A percentile compares a stretch with the other conserved stretches of the same genome.
These are phyloP conservation scores for Trichoderma parareesei DNA, from an alignment of 495 filamentous ascomycete genomes.

Conservation along the genomic window DNA sequence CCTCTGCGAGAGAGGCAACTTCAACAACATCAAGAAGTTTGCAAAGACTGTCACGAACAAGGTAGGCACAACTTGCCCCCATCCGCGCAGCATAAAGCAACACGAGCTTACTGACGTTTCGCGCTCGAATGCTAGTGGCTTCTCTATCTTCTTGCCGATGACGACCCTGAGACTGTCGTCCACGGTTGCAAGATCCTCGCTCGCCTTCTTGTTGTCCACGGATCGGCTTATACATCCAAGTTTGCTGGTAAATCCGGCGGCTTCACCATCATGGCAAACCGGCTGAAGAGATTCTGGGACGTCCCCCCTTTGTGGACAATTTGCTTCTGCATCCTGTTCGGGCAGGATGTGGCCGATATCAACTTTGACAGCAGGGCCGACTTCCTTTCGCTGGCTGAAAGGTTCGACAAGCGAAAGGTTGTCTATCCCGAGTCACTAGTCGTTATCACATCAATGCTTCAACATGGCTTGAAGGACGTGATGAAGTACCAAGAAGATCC, in stretches of 20 bases:
- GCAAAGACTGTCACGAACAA: constrained; percentile 93
- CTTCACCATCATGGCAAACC: constrained; percentile 72
- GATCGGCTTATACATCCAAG: constrained; percentile 69
- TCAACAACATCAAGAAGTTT: constrained; percentile 71
- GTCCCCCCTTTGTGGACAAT: constrained; percentile 78
- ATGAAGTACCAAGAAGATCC: constrained; percentile 53
- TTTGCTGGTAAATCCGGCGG: constrained; percentile 80
- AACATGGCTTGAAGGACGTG: constrained; percentile 62
- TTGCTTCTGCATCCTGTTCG: constrained; percentile 84
- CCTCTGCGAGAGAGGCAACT: constrained; percentile 64
- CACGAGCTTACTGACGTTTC: neutral
- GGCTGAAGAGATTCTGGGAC: constrained; percentile 84
- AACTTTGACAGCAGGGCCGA: constrained; percentile 67
- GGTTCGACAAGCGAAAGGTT: constrained; percentile 59
- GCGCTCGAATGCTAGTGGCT: constrained; percentile 59
- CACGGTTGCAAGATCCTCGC: constrained; percentile 78
- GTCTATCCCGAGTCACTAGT: constrained; percentile 71
- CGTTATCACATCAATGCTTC: constrained; percentile 82
- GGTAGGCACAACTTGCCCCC: constrained; percentile 42
- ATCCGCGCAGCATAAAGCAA: neutral
- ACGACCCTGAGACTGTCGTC: constrained; percentile 73
- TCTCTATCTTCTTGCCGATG: constrained; percentile 82
- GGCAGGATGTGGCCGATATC: constrained; percentile 65
- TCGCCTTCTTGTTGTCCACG: constrained; percentile 75
- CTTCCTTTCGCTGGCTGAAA: constrained; percentile 60